Conservation (phyloP, 352 stramenopile genomes). For the Phytophthora pisi region DNA sequence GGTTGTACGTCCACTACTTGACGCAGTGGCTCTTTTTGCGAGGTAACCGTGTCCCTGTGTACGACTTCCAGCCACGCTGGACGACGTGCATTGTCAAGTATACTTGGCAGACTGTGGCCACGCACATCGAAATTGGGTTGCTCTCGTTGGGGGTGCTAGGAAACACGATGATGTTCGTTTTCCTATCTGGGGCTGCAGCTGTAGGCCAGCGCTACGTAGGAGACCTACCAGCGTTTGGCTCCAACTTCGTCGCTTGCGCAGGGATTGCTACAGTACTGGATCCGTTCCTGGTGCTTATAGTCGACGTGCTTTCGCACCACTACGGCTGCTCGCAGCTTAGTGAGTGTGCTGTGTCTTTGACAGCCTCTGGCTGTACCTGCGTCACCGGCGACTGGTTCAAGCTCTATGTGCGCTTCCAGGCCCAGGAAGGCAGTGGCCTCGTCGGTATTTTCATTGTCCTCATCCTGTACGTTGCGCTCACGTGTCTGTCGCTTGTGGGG, state of each 20-base stretch:
- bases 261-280: conserved; percentile 82
- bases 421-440: conserved; percentile 75
- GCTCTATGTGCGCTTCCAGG: conserved; percentile 81
- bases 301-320: conserved; percentile 81
- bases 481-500: conserved; percentile 52
- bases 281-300: conserved; percentile 76
- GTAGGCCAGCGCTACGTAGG: conserved; percentile 54
- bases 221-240: conserved; percentile 76
- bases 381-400: conserved; percentile 91
- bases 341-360: conserved; percentile 49
- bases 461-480: conserved; percentile 76
- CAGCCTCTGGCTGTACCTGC: conserved; percentile 55
- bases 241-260: conserved; percentile 78
- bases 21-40: conserved; percentile 86
- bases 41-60: conserved; percentile 73
- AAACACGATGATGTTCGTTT: conserved; percentile 59
- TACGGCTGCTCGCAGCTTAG: conserved; percentile 66
- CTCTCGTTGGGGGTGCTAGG: conserved; percentile 62
- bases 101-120: conserved; percentile 68
- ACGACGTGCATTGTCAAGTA: conserved; percentile 88
- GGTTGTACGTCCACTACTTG: conserved; percentile 91
- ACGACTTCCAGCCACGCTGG: conserved; percentile 69
- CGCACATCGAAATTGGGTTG: conserved; percentile 66
- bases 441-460: conserved; percentile 79
- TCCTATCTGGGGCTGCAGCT: conserved; percentile 46